Evolutionary conservation across 2,329 filamentous ascomycete genomes (phyloP).

Genomic region (Colletotrichum liaoningense): DNA sequence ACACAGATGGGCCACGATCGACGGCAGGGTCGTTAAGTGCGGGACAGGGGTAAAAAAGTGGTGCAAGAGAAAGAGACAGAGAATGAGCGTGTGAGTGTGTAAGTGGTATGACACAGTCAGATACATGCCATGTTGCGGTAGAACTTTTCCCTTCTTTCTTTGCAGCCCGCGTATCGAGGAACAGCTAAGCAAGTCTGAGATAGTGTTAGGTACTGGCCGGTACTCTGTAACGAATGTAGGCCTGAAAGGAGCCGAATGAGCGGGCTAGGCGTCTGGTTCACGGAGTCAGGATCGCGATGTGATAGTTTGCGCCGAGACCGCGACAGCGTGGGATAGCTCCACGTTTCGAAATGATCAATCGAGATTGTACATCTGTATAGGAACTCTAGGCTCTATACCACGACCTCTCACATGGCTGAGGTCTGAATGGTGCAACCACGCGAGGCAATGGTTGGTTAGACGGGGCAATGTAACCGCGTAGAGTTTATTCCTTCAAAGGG

Average conservation of each 20-base stretch:
- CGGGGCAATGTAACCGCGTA: background rate
- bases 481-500: background rate
- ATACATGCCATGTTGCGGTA: no score
- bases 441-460: background rate
- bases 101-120: slow-evolving; percentile 12
- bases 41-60: background rate
- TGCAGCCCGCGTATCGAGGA: background rate
- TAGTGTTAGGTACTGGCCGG: no score
- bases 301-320: background rate
- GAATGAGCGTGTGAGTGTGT: no score
- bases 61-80: background rate
- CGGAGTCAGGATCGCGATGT: background rate
- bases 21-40: slow-evolving; percentile 6
- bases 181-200: no score
- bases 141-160: no score
- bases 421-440: background rate
- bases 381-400: background rate
- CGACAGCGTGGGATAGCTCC: no score
- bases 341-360: background rate
- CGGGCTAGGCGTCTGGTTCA: background rate
- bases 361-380: background rate
- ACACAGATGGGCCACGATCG: slow-evolving; percentile 14
- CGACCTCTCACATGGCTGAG: background rate
- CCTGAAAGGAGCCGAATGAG: background rate
- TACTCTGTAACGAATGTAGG: background rate